A percentile compares a stretch with the other conserved stretches of the same genome.
phyloP scores from a whole-genome alignment of 768 basidiomycete genomes.

The Gymnopilus dilepis region DNA sequence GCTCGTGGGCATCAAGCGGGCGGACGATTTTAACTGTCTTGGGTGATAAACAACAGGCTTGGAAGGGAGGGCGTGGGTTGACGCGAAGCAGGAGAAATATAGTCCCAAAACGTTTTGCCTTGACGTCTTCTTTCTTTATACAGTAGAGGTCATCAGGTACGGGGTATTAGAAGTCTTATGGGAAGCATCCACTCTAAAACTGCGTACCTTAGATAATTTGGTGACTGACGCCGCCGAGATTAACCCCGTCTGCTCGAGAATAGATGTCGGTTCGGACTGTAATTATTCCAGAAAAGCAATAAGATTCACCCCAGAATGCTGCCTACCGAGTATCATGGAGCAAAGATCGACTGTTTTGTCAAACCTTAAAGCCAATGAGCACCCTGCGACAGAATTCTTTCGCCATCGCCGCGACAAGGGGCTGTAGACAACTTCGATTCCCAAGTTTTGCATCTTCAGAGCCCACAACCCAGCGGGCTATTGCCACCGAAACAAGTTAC shows the following conservation, averaged over 20 bases:
- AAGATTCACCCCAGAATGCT: too few species aligned
- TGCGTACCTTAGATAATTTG: neutral
- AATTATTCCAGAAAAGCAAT: too few species aligned
- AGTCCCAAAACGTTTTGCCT: neutral
- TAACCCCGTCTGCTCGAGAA: neutral
- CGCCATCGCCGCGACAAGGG: neutral
- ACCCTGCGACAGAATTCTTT: neutral
- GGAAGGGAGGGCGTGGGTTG: neutral
- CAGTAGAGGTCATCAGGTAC: neutral
- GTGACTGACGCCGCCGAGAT: neutral
- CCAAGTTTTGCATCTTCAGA: neutral
- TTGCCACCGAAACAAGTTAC: neutral
- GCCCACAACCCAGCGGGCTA: neutral
- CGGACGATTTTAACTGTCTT: neutral
- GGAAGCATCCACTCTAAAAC: neutral
- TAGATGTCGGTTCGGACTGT: too few species aligned
- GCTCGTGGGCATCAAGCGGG: neutral
- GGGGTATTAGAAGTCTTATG: neutral
- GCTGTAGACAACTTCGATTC: neutral
- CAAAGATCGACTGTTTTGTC: too few species aligned
- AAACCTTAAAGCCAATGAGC: neutral
- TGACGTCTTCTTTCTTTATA: neutral
- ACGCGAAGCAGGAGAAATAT: neutral
- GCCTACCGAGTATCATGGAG: too few species aligned
- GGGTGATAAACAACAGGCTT: neutral